Evolutionary conservation across 208 protist genomes (phyloP), one percentile per base, ranked within the genome.

Genomic region (Trypanosoma rangeli): DNA sequence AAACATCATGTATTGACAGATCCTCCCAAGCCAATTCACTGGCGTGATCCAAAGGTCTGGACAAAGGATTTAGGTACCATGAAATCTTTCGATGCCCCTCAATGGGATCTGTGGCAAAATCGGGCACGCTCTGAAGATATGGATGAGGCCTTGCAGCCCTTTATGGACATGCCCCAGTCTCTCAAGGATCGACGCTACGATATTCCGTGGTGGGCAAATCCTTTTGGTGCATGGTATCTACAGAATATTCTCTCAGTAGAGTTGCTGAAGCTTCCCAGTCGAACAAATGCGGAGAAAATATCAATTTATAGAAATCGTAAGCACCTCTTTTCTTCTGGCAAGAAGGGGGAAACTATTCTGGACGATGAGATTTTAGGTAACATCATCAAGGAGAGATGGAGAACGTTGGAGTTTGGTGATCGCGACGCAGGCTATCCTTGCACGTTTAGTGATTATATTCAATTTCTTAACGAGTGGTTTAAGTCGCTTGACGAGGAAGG

Each of bases 381-480:
- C 24, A 90, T 94, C 35, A 86, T 97, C 16, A 90, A 90, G 71
- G 89, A 94, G 73, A 87, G 93, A 39, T 97, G 93, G 90, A 82
- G 87, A 54, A 94, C 90, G 22, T 82, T 97, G 5, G 89, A 97
- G 78, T 97, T 97, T 81, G 93, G 93, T 64, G 93, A 97, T 70
- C 86, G 84, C 37, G 83, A 90, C 57, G 81, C 86, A 29, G 93
- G 93, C 5, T 94, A 91, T 65, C 89, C 90, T 50, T 97, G 93
- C 70, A 92, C 90, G 24, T 97, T 93, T 80, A 91, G 89, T 64
- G 93, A 97, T 64, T 97, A 97, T 73, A 95, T 97, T 63, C 93
- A 96, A 68, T 97, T 97, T 63, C 79, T 97, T 46, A 97, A 97
- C 73, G 93, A 97, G 73, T 97, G 93, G 90, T 97, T 97, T 80